Conservation (phyloP, 163 green algal genomes). For the Scenedesmus sp. region DNA sequence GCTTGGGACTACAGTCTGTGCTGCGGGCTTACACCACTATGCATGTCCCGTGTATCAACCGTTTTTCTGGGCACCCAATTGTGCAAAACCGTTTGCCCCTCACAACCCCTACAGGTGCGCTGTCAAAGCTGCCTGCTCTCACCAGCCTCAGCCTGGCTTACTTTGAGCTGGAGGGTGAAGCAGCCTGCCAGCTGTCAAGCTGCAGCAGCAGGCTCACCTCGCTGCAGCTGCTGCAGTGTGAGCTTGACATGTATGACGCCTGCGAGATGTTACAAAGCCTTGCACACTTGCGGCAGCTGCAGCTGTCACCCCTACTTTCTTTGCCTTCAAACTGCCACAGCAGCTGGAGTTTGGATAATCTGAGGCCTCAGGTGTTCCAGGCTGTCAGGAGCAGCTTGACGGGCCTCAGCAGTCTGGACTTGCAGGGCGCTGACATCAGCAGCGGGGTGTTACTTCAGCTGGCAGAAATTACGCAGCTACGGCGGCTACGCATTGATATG, state of each 20-base stretch:
- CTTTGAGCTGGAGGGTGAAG: not conserved
- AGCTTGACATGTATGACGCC: not conserved
- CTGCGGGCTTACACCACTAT: too few relatives aligned
- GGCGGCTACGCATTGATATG: not conserved
- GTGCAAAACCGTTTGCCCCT: too few relatives aligned
- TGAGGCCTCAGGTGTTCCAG: not conserved
- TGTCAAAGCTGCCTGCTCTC: not conserved
- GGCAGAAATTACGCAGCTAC: not conserved
- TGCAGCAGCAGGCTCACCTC: not conserved
- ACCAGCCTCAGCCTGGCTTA: not conserved
- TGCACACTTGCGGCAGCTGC: not conserved
- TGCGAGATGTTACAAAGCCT: not conserved
- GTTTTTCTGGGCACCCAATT: too few relatives aligned
- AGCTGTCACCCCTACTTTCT: not conserved
- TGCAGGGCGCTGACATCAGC: not conserved
- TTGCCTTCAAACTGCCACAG: slow-evolving; percentile 6
- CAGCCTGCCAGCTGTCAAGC: not conserved
- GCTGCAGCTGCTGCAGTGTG: not conserved
- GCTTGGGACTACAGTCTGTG: too few relatives aligned
- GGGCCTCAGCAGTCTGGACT: not conserved
- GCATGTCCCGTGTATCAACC: too few relatives aligned
- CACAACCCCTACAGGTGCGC: not conserved
- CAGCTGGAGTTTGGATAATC: not conserved
- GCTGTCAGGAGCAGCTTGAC: not conserved
- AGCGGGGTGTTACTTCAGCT: not conserved